Evolutionary conservation across 805 yeast species (phyloP).

Genomic region (Tetrapisispora iriomotensis): DNA sequence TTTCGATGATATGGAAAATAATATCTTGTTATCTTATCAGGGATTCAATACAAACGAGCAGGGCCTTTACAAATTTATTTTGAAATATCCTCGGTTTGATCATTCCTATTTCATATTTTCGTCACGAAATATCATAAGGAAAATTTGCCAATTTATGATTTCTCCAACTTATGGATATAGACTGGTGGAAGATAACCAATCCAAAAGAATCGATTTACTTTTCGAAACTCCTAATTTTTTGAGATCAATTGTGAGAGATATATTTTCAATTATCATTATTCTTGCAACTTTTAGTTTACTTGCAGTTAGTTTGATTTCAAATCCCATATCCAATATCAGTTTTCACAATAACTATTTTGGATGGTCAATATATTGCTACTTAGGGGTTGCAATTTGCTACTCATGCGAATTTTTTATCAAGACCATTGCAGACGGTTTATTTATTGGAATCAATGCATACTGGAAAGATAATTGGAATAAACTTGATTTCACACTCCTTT

Average conservation of each 20-base stretch:
- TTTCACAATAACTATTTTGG: too few species aligned
- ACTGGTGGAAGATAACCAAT: neutral
- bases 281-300: neutral
- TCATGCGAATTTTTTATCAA: neutral
- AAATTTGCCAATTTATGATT: neutral
- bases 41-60: too few species aligned
- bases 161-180: neutral
- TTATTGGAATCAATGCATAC: conserved; percentile 2
- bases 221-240: neutral
- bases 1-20: too few species aligned
- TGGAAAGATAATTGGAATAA: conserved; percentile 1
- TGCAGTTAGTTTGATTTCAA: neutral
- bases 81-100: neutral
- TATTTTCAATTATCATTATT: neutral
- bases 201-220: too few species aligned
- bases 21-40: too few species aligned
- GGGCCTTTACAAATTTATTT: neutral
- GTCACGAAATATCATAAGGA: neutral
- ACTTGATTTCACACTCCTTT: neutral
- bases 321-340: too few species aligned
- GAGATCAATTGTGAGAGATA: neutral
- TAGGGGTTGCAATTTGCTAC: neutral
- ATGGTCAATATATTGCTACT: neutral
- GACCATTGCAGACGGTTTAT: conserved; percentile 3
- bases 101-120: neutral